Base-by-base conservation (phyloP, 257 asterid species). In the Fraxinus americana region DNA sequence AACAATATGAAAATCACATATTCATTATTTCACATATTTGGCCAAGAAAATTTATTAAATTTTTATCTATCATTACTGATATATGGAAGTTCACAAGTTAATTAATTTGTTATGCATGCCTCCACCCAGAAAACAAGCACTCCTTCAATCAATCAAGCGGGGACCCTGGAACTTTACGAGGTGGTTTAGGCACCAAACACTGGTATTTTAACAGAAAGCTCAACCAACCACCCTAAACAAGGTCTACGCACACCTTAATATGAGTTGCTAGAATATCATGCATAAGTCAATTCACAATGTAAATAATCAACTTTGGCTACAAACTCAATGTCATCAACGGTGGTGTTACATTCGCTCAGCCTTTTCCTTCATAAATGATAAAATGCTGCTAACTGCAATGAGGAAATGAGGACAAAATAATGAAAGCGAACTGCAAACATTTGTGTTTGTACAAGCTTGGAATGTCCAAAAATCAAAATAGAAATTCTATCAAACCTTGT, bases 401-500 rank as follows among this genome's bases (percentile, higher is more conserved):
- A 45, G 66, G 19, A 73, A 61, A 71, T 29, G 66, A 68, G 4
- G 38, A 65, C 36, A 71, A 71, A 32, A 39, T 45, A 43, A 71
- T 68, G 8, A 30, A 67, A 67, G 76, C 30, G 29, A 32, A 70
- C 34, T 16, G 54, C 29, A 38, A 65, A 48, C 35, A 75, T 43
- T 41, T 57, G 76, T 71, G 2, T 23, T 70, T 8, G n/a, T 10
- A 27, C 72, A 73, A 76, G 27, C 68, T 72, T 71, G 43, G 41
- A 70, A 21, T 29, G 1, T 43, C 27, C 63, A 21, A 9, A 78
- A 71, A 36, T 39, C 19, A 63, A 61, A 67, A 2, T 0, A 34
- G 35, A 63, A 29, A 81, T 77, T 70, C 38, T 14, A 45, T 7
- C 81, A 74, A 75, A 95, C 99, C 99, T 95, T 91, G 98, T 87